Evolutionary conservation across 345 rosid species (phyloP).

Genomic region (Eucalyptus sp.): DNA sequence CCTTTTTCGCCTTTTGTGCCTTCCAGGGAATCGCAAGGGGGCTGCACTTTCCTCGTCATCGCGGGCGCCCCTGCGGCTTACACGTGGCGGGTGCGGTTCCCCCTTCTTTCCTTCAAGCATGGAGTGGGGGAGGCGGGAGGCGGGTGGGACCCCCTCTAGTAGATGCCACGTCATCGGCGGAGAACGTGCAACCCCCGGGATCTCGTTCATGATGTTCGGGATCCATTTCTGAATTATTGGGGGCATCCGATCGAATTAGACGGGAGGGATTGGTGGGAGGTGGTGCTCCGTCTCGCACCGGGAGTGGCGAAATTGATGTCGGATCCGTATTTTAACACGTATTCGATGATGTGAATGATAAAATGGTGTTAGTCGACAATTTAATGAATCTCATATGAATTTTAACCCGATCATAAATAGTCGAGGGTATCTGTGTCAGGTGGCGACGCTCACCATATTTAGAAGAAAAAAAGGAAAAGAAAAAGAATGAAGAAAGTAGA

Average conservation of each 20-base stretch:
- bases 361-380: no score
- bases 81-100: not conserved
- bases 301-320: no score
- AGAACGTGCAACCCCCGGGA: not conserved
- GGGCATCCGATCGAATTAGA: not conserved
- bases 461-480: no score
- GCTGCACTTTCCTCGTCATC: not conserved
- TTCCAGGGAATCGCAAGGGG: not conserved
- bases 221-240: not conserved
- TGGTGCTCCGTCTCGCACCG: not conserved
- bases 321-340: no score
- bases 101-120: not conserved
- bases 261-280: not conserved
- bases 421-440: rapidly evolving
- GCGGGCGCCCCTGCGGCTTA: not conserved
- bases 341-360: no score
- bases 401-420: no score
- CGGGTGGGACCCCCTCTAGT: not conserved
- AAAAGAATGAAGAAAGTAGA: no score
- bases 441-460: rapidly evolving
- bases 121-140: not conserved
- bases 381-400: no score
- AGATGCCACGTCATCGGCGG: not conserved
- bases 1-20: not conserved
- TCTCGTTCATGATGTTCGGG: not conserved